These are phyloP conservation scores for Fusarium piperis DNA, from an alignment of 2,329 filamentous ascomycete species.

Conservation along the genomic window DNA sequence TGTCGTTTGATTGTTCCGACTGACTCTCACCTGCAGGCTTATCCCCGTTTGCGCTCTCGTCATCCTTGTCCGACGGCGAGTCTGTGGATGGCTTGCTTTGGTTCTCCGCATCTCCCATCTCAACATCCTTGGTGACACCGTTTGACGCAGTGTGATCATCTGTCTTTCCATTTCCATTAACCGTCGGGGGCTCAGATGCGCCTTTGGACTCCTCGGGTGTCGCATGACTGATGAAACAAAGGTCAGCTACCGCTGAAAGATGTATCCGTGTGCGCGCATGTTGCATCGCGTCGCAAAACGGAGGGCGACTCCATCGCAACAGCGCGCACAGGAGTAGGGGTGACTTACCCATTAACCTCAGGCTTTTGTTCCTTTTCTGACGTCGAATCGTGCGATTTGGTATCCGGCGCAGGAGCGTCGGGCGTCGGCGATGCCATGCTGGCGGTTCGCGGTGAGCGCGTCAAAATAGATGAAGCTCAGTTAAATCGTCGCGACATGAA, in stretches of 20 bases:
- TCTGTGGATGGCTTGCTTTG: conserved; percentile 20
- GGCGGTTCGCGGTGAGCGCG: conserved; percentile 56
- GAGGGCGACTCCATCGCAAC: conserved; percentile 23
- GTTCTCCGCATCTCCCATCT: conserved; percentile 32
- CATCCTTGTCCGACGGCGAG: conserved; percentile 4
- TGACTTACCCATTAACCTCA: conserved; percentile 52
- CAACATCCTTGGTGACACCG: conserved; percentile 37
- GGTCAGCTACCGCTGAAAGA: conserved; percentile 38
- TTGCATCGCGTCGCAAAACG: conserved; percentile 7
- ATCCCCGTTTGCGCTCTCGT: conserved; percentile 15
- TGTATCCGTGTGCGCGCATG: not conserved
- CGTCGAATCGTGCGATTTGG: conserved; percentile 55
- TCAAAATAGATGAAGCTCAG: conserved; percentile 41
- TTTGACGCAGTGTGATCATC: conserved; percentile 38
- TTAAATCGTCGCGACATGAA: conserved; percentile 51
- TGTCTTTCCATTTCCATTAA: conserved; percentile 40
- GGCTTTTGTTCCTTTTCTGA: conserved; percentile 45
- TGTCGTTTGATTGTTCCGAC: conserved; percentile 10
- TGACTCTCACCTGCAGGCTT: conserved; percentile 19
- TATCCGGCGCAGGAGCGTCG: conserved; percentile 54
- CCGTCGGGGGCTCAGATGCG: conserved; percentile 34
- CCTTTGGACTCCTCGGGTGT: conserved; percentile 36
- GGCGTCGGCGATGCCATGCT: conserved; percentile 62
- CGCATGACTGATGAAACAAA: conserved; percentile 40
- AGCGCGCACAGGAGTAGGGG: conserved; percentile 5